Conservation (phyloP, 2,329 filamentous ascomycete genomes). For the Pseudogymnoascus sp. region DNA sequence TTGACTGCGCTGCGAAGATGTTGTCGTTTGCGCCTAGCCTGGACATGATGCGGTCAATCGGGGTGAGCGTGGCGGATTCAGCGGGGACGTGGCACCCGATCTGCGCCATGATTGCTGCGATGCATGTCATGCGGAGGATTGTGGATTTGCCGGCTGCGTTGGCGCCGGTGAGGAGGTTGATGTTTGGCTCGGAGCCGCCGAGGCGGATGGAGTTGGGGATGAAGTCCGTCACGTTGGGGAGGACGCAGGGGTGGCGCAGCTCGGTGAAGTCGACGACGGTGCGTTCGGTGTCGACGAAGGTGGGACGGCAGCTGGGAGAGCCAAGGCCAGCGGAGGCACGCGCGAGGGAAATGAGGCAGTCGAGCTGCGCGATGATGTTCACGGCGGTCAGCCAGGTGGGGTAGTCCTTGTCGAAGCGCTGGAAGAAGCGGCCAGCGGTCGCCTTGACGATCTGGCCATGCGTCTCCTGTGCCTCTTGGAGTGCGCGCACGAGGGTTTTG, state of each 20-base stretch:
- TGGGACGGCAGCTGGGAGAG: constrained; percentile 77
- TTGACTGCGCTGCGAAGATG: constrained; percentile 95
- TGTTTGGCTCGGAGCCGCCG: constrained; percentile 72
- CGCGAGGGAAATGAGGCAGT: constrained; percentile 88
- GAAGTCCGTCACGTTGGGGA: constrained; percentile 82
- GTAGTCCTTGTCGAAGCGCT: constrained; percentile 82
- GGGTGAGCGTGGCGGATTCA: constrained; percentile 71
- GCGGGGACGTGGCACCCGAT: constrained; percentile 90
- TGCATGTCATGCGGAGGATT: constrained; percentile 90
- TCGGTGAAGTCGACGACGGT: constrained; percentile 88
- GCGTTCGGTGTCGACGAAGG: constrained; percentile 77
- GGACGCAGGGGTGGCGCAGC: constrained; percentile 89
- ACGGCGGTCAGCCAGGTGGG: constrained; percentile 80
- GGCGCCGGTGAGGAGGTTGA: constrained; percentile 86
- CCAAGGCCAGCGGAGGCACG: constrained; percentile 80
- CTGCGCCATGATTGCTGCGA: constrained; percentile 95
- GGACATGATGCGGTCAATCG: constrained; percentile 97
- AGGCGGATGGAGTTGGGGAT: constrained; percentile 92
- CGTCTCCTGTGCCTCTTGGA: constrained; percentile 91
- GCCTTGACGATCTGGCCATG: constrained; percentile 88
- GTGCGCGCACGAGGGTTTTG: constrained; percentile 69
- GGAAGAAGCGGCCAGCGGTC: constrained; percentile 73
- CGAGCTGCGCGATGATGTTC: constrained; percentile 81
- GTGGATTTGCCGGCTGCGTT: constrained; percentile 98
- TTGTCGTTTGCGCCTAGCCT: constrained; percentile 96